These are phyloP conservation scores for Furcasterigmium sp. DNA, from an alignment of 2,329 filamentous ascomycete species.

Conservation along the genomic window DNA sequence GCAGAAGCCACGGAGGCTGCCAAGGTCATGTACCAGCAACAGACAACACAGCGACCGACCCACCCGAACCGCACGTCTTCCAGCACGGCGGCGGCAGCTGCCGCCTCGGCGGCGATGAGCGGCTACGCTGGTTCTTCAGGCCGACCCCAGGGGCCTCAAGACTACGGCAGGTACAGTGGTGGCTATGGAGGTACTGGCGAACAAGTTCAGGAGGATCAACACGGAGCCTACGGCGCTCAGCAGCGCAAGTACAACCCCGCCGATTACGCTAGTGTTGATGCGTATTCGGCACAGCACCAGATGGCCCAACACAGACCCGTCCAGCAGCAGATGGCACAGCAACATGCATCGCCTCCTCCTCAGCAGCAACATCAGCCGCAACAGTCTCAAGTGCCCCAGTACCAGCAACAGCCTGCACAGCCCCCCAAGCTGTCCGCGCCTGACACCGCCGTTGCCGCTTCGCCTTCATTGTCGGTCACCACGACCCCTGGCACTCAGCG, in stretches of 20 bases:
- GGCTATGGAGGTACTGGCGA: conserved; percentile 20
- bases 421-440: conserved; percentile 10
- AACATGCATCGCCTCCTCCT: conserved; percentile 19
- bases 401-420: conserved; percentile 21
- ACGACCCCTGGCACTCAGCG: conserved; percentile 9
- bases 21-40: conserved; percentile 54
- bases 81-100: conserved; percentile 47
- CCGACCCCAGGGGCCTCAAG: conserved; percentile 21
- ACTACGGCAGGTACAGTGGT: conserved; percentile 27
- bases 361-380: conserved; percentile 23
- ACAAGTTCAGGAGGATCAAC: conserved; percentile 18
- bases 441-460: conserved; percentile 21
- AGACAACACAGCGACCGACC: conserved; percentile 43
- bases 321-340: conserved; percentile 26
- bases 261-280: conserved; percentile 63
- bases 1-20: conserved; percentile 57
- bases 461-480: conserved; percentile 27
- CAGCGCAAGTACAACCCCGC: conserved; percentile 72
- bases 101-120: conserved; percentile 53
- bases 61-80: conserved; percentile 51
- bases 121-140: conserved; percentile 33
- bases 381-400: conserved; percentile 22
- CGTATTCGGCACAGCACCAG: conserved; percentile 28
- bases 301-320: conserved; percentile 17
- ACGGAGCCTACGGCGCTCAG: conserved; percentile 31